Evolutionary conservation across 441 rosid species (phyloP).

Genomic region (Euphorbia corollata): DNA sequence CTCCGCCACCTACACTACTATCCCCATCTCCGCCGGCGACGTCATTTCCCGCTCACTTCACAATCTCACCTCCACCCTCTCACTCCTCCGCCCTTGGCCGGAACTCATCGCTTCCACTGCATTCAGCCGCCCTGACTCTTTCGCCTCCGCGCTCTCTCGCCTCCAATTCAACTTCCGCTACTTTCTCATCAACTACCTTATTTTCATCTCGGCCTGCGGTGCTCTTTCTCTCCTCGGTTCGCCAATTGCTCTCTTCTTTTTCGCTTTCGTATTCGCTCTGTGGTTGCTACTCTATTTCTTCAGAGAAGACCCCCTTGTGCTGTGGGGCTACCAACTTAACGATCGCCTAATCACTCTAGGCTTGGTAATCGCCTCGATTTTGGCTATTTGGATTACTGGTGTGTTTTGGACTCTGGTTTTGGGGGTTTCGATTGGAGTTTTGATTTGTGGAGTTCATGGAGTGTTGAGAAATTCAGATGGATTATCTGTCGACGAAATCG

Average conservation of each 20-base stretch:
- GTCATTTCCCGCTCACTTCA: slow-evolving; percentile 40
- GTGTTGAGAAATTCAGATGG: slow-evolving; percentile 20
- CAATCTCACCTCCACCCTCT: slow-evolving; percentile 12
- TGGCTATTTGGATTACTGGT: slow-evolving; percentile 34
- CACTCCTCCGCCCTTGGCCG: slow-evolving; percentile 28
- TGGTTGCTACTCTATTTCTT: slow-evolving; percentile 41
- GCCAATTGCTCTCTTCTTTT: slow-evolving; percentile 26
- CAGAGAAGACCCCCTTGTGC: slow-evolving; percentile 36
- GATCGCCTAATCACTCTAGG: slow-evolving; percentile 22
- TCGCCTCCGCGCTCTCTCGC: slow-evolving; percentile 26
- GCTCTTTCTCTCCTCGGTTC: slow-evolving; percentile 30
- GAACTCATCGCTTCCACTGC: slow-evolving; percentile 33
- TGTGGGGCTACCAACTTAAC: slow-evolving; percentile 27
- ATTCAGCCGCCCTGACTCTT: slow-evolving; percentile 23
- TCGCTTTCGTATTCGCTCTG: slow-evolving; percentile 21
- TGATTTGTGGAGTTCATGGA: neutral
- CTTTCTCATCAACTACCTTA: slow-evolving; percentile 37
- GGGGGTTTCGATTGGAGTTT: slow-evolving; percentile 21
- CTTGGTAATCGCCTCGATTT: slow-evolving; percentile 27
- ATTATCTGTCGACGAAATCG: too few relatives aligned
- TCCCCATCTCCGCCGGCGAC: slow-evolving; percentile 39
- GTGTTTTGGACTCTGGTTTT: slow-evolving; percentile 24
- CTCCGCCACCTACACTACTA: slow-evolving; percentile 38
- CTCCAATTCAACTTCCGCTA: slow-evolving; percentile 23
- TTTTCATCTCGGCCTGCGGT: slow-evolving; percentile 23